Base-by-base conservation (phyloP, 1,139 yeast genomes). In the Pichia sp. region DNA sequence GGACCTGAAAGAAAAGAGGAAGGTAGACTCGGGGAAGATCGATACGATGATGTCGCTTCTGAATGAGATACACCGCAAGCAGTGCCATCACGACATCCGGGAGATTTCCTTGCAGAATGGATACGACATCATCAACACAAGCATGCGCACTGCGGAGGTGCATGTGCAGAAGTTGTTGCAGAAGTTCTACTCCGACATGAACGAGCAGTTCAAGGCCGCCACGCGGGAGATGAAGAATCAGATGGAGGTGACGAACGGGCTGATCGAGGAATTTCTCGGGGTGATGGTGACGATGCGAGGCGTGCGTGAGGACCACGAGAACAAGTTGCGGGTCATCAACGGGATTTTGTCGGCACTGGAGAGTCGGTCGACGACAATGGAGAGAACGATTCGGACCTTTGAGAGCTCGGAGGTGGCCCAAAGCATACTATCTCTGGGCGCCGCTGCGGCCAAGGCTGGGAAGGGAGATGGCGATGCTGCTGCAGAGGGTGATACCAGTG, bases 91-190 rank as follows among this genome's bases (percentile, higher is more conserved):
- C 15, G 45, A 43, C 32, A 43, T 43, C 45, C 45, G 45, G 15
- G 45, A 43, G 45, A 29, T 43, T 8, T 43, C 45, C 8, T 43
- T 43, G 45, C 45, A 29, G 45, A 43, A 43, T 15, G 32, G 32
- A 2, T 43, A 43, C 32, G 32, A 43, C 30, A 43, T 43, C 30
- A 43, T 43, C 32, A 43, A 43, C 32, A 26, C 45, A 4, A 26
- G 32, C n/a, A 43, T 43, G 45, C 32, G 32, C 10, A 43, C 32
- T 13, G 45, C 45, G 8, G 45, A 43, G 19, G 16, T 29, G 8
- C 45, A 43, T 29, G 32, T 43, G 30, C 30, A 23, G 32, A 43
- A 43, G 30, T 15, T 43, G 30, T 43, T 43, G 45, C 30, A 43
- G 30, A 43, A 43, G 32, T 43, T 38, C 41, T 38, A 38, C 41